Evolutionary conservation across 257 asterid species (phyloP).

Genomic region (Fraxinus quadrangulata): DNA sequence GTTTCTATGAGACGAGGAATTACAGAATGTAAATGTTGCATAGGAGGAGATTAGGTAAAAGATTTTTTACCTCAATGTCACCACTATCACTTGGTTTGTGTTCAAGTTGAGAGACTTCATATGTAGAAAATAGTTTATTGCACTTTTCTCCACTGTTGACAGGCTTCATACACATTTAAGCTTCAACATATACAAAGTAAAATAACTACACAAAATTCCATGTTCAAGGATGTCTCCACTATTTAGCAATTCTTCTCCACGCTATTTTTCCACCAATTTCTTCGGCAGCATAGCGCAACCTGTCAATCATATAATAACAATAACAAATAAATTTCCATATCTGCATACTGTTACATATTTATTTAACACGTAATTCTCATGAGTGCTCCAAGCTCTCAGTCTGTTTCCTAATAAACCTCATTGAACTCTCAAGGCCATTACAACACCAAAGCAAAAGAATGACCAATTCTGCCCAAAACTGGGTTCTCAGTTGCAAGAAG

Average conservation of each 20-base stretch:
- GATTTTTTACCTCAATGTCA: background rate
- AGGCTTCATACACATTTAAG: background rate
- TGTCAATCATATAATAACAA: slow-evolving; percentile 18
- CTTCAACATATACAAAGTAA: background rate
- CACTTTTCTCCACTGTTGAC: background rate
- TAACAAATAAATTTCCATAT: background rate
- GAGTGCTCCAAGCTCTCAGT: background rate
- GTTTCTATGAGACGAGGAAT: background rate
- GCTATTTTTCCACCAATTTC: slow-evolving; percentile 30
- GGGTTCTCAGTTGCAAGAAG: background rate
- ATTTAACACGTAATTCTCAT: background rate
- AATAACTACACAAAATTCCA: background rate
- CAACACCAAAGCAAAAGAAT: background rate
- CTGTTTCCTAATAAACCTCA: background rate
- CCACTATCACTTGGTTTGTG: background rate
- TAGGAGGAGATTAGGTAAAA: background rate
- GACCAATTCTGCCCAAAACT: background rate
- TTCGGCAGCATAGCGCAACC: slow-evolving; percentile 36
- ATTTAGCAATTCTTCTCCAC: slow-evolving; percentile 38
- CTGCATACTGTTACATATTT: too few species aligned
- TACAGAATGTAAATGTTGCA: background rate
- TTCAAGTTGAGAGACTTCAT: background rate
- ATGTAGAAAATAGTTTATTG: too few species aligned
- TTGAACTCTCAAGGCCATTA: background rate
- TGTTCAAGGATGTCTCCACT: background rate